Evolutionary conservation across 108 stramenopile species (phyloP).

Genomic region (Cylindrotheca fusiformis): DNA sequence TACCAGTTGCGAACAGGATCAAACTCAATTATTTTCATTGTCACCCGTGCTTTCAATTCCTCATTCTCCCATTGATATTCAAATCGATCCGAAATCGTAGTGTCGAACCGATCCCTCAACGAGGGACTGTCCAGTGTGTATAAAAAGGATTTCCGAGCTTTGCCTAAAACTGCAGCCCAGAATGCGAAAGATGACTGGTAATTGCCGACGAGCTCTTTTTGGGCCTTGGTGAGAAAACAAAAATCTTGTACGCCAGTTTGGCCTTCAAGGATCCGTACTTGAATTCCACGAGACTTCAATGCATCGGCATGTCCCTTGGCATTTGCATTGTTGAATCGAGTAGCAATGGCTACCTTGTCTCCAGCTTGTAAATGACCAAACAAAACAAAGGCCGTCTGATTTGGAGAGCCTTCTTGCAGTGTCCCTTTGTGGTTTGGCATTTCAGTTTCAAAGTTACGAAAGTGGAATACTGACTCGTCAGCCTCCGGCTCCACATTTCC

Average conservation of each 20-base stretch:
- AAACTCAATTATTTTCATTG: constrained; percentile 6
- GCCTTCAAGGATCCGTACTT: constrained; percentile 37
- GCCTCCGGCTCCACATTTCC: constrained; percentile 18
- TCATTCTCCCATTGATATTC: constrained; percentile 11
- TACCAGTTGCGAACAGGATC: too few relatives aligned
- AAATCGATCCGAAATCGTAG: constrained; percentile 5
- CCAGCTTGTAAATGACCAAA: constrained; percentile 39
- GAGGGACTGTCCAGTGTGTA: constrained; percentile 36
- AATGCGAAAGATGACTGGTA: constrained; percentile 36
- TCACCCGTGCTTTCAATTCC: background rate
- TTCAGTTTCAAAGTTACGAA: constrained; percentile 50
- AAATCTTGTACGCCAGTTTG: constrained; percentile 51
- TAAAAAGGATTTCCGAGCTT: constrained; percentile 14
- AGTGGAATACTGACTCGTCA: constrained; percentile 53
- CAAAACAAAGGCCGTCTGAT: constrained; percentile 24
- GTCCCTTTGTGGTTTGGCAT: constrained; percentile 27
- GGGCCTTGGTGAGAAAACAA: constrained; percentile 44
- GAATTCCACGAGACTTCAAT: constrained; percentile 28
- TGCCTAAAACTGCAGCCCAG: constrained; percentile 51
- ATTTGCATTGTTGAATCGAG: constrained; percentile 10
- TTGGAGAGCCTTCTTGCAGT: constrained; percentile 41
- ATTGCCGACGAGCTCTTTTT: constrained; percentile 43
- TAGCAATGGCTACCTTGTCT: constrained; percentile 47
- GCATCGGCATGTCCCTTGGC: constrained; percentile 23
- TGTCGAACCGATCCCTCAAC: constrained; percentile 4